Evolutionary conservation across 176 grass and related monocot species (phyloP).

Genomic region (Secale cereale): DNA sequence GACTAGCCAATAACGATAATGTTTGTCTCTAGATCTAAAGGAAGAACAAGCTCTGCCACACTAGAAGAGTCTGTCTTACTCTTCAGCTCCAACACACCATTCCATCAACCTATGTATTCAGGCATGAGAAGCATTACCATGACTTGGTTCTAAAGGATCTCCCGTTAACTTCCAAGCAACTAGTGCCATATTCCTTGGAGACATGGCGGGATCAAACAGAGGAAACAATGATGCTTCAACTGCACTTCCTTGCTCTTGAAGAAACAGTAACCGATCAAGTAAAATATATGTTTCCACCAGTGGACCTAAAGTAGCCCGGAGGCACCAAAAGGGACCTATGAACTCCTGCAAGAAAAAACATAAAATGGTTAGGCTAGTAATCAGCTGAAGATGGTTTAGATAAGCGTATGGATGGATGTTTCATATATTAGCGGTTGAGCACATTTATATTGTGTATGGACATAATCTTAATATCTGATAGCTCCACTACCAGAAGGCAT

Average conservation of each 20-base stretch:
- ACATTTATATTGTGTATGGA: background rate
- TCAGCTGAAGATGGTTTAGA: slow-evolving; percentile 20
- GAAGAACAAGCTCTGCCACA: slow-evolving; percentile 6
- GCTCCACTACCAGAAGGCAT: background rate
- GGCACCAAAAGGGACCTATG: slow-evolving; percentile 94
- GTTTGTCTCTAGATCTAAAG: slow-evolving; percentile 1
- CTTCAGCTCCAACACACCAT: slow-evolving; percentile 5
- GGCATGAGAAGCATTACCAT: slow-evolving; percentile 43
- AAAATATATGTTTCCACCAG: slow-evolving; percentile 93
- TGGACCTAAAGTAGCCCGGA: slow-evolving; percentile 84
- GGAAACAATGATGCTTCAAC: slow-evolving; percentile 62
- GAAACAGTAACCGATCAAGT: slow-evolving; percentile 83
- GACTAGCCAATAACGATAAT: slow-evolving; percentile 12
- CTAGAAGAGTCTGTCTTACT: slow-evolving; percentile 7
- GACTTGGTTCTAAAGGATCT: slow-evolving; percentile 30
- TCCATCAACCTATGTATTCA: slow-evolving; percentile 24
- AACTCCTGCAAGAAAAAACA: slow-evolving; percentile 54
- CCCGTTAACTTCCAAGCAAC: slow-evolving; percentile 60
- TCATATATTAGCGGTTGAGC: slow-evolving; percentile 19
- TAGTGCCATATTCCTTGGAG: slow-evolving; percentile 78
- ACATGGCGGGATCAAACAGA: slow-evolving; percentile 80
- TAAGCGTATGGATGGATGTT: background rate
- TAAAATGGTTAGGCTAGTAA: background rate
- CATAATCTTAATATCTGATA: background rate
- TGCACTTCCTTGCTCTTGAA: slow-evolving; percentile 66